Evolutionary conservation across 257 asterid genomes (phyloP).

Genomic region (Forsythia viridissima): DNA sequence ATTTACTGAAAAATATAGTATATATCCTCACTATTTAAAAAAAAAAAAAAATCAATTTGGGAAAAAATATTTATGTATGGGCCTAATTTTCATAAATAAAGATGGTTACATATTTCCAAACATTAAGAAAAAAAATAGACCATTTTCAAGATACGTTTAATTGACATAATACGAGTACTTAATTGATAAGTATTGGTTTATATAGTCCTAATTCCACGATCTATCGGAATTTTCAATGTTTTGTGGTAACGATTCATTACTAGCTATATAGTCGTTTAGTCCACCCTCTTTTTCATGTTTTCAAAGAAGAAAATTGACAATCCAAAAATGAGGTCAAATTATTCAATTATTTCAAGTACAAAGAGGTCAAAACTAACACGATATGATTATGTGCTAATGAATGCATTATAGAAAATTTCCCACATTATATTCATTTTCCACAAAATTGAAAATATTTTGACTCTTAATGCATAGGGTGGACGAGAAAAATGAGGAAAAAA

Average conservation of each 20-base stretch:
- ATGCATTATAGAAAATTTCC: background rate
- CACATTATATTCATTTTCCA: background rate
- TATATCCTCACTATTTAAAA: no score
- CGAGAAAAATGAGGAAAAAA: background rate
- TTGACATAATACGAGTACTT: no score
- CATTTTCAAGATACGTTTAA: background rate
- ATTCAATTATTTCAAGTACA: background rate
- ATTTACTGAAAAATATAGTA: no score
- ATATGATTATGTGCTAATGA: background rate
- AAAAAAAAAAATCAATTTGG: no score
- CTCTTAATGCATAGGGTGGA: background rate
- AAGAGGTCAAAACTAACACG: background rate
- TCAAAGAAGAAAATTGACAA: background rate
- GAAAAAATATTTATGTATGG: no score
- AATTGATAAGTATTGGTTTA: background rate
- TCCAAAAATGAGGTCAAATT: background rate
- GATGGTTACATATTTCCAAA: background rate
- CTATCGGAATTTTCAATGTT: background rate
- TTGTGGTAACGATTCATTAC: background rate
- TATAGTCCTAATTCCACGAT: background rate
- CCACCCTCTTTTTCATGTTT: background rate
- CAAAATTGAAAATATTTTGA: background rate
- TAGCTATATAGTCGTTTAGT: background rate
- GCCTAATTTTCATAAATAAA: no score
- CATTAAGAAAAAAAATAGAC: background rate